Conservation (phyloP, 1,284 basidiomycete species). For the Cerrena zonata region DNA sequence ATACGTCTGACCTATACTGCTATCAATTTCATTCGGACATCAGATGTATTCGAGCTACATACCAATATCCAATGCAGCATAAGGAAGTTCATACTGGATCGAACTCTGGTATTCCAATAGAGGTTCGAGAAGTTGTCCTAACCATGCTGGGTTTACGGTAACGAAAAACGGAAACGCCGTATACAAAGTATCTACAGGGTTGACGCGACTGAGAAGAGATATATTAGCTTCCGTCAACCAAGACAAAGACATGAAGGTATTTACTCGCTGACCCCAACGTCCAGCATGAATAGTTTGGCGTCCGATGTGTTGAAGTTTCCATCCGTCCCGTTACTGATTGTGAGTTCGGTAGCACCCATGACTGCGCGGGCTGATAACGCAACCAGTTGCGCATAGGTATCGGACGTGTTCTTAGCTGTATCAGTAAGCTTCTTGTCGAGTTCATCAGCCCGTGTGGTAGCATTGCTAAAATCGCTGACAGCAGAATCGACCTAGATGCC, state of each 20-base stretch:
- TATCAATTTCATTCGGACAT: no score
- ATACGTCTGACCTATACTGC: constrained; percentile 12
- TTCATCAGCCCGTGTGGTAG: constrained; percentile 14
- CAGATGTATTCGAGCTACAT: no score
- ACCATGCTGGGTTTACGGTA: constrained; percentile 37
- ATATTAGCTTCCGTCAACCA: constrained; percentile 6
- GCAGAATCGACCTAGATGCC: constrained; percentile 17
- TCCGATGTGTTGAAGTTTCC: constrained; percentile 32
- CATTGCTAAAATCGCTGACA: constrained; percentile 17
- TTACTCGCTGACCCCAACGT: constrained; percentile 25
- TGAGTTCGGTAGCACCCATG: constrained; percentile 32
- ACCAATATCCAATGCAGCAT: constrained; percentile 38
- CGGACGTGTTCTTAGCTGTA: background rate
- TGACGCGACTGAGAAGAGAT: constrained; percentile 26
- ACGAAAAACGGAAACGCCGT: constrained; percentile 39
- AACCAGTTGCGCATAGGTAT: constrained; percentile 24
- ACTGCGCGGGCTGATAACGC: constrained; percentile 34
- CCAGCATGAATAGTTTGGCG: constrained; percentile 41
- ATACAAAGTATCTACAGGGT: constrained; percentile 43
- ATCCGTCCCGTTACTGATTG: constrained; percentile 20
- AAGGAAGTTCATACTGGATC: constrained; percentile 21
- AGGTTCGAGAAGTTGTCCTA: constrained; percentile 35
- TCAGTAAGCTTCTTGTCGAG: constrained; percentile 13
- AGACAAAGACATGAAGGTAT: constrained; percentile 8
- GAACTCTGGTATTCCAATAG: constrained; percentile 35